These are phyloP conservation scores for Nannochloris sp. DNA, from an alignment of 139 green algal genomes.

Conservation along the genomic window DNA sequence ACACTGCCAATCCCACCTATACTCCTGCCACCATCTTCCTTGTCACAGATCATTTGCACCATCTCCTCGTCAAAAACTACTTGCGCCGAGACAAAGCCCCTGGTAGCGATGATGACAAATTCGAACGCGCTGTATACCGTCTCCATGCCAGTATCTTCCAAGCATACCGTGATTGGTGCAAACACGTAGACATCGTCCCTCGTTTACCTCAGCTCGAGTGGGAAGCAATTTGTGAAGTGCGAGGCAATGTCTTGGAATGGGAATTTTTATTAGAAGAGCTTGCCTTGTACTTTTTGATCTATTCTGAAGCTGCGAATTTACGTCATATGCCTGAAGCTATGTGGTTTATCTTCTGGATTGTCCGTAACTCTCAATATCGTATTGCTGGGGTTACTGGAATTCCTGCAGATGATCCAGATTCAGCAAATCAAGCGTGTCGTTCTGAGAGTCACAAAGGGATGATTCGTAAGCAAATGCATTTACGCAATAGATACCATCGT, in stretches of 20 bases:
- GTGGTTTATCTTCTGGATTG: constrained; percentile 70
- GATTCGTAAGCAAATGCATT: constrained; percentile 24
- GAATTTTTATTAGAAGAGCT: constrained; percentile 51
- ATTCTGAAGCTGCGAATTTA: constrained; percentile 67
- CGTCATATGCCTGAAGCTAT: constrained; percentile 69
- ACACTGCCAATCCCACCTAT: constrained; percentile 14
- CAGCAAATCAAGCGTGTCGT: neutral
- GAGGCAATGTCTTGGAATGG: constrained; percentile 23
- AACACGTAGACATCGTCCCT: constrained; percentile 22
- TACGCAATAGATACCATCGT: constrained; percentile 20
- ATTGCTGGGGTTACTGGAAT: neutral
- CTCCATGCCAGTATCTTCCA: constrained; percentile 60
- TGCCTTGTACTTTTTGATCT: constrained; percentile 77
- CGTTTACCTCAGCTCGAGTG: constrained; percentile 12
- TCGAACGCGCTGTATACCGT: constrained; percentile 32
- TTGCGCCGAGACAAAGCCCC: constrained; percentile 36
- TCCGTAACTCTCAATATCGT: constrained; percentile 26
- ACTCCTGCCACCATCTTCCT: constrained; percentile 58
- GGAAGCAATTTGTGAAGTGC: neutral
- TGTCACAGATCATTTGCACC: constrained; percentile 57
- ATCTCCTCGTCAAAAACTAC: constrained; percentile 61
- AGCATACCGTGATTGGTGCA: constrained; percentile 37
- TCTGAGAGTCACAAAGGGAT: constrained; percentile 11
- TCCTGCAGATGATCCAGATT: neutral
- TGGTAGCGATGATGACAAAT: constrained; percentile 28